phyloP scores from a whole-genome alignment of 495 filamentous ascomycete genomes.

The Articulospora tetracladia region DNA sequence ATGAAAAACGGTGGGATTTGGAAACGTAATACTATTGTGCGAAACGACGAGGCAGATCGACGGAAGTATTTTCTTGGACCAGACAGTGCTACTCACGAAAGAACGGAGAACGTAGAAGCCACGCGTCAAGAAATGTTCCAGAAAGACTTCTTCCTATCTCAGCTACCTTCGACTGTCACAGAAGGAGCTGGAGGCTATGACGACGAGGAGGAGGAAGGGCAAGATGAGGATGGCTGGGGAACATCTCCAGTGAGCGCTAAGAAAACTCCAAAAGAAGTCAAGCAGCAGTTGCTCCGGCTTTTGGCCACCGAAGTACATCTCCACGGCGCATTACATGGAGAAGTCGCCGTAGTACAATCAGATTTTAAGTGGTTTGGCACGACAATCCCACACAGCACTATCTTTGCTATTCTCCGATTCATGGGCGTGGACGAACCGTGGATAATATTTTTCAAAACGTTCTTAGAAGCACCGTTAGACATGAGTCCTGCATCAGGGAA shows the following conservation, averaged over 20 bases:
- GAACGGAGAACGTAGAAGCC: neutral
- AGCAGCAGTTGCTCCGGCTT: constrained; percentile 57
- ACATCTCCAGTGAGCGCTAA: neutral
- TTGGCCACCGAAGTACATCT: constrained; percentile 57
- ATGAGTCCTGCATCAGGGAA: constrained; percentile 48
- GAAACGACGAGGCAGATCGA: constrained; percentile 29
- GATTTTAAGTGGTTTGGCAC: constrained; percentile 64
- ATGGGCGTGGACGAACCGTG: constrained; percentile 56
- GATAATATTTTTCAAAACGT: constrained; percentile 59
- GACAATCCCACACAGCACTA: constrained; percentile 54
- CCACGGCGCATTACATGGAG: constrained; percentile 44
- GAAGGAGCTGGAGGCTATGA: constrained; percentile 21
- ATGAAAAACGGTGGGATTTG: constrained; percentile 25
- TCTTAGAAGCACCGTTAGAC: constrained; percentile 57
- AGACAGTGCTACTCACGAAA: neutral
- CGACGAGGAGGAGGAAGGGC: constrained; percentile 25
- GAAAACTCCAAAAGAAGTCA: constrained; percentile 38
- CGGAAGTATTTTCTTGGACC: constrained; percentile 4
- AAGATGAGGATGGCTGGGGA: constrained; percentile 5
- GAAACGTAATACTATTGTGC: constrained; percentile 24
- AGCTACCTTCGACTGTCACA: constrained; percentile 40
- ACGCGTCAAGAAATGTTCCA: constrained; percentile 24
- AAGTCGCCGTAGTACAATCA: constrained; percentile 59
- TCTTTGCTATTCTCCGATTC: constrained; percentile 54
- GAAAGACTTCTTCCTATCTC: constrained; percentile 37